Percentiles rank a stretch among this genome's conserved stretches.
phyloP scores from a whole-genome alignment of 129 eudicot genomes.

The Silybum marianum region DNA sequence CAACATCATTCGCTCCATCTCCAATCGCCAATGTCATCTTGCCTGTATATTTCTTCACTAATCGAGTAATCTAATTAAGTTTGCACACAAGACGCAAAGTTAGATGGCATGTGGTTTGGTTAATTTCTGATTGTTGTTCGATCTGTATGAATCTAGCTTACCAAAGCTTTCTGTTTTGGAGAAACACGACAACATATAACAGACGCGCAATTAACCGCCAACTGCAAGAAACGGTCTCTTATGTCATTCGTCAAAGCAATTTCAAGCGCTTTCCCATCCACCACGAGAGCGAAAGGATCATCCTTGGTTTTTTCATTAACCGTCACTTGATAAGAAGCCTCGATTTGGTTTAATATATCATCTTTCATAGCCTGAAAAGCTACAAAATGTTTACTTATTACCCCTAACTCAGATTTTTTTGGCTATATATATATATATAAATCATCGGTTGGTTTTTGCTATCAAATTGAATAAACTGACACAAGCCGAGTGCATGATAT shows the following conservation, averaged over 20 bases:
- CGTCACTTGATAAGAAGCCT: slow-evolving; percentile 38
- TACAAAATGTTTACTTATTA: slow-evolving; percentile 32
- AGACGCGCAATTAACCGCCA: slow-evolving; percentile 51
- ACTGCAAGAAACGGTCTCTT: slow-evolving; percentile 34
- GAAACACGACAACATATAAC: slow-evolving; percentile 57
- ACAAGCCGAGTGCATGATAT: slow-evolving; percentile 21
- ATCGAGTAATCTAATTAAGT: slow-evolving; percentile 47
- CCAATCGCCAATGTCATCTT: slow-evolving; percentile 57
- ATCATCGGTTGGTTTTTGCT: background rate
- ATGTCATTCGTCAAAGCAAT: slow-evolving; percentile 43
- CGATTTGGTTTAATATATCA: slow-evolving; percentile 41
- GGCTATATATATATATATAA: no score
- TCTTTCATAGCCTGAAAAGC: slow-evolving; percentile 59
- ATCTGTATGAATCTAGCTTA: slow-evolving; percentile 18
- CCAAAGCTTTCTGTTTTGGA: slow-evolving; percentile 58
- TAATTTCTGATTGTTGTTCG: background rate
- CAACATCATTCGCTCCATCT: slow-evolving; percentile 66
- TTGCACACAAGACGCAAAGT: slow-evolving; percentile 10
- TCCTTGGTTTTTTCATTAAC: slow-evolving; percentile 35
- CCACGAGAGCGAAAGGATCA: slow-evolving; percentile 48
- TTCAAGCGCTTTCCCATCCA: slow-evolving; percentile 53
- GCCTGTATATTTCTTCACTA: slow-evolving; percentile 49
- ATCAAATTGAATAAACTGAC: background rate
- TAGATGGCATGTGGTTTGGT: background rate
- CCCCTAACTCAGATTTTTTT: slow-evolving; percentile 23